Evolutionary conservation across 108 stramenopile genomes (phyloP).

Genomic region (Discostella stelligeroides): DNA sequence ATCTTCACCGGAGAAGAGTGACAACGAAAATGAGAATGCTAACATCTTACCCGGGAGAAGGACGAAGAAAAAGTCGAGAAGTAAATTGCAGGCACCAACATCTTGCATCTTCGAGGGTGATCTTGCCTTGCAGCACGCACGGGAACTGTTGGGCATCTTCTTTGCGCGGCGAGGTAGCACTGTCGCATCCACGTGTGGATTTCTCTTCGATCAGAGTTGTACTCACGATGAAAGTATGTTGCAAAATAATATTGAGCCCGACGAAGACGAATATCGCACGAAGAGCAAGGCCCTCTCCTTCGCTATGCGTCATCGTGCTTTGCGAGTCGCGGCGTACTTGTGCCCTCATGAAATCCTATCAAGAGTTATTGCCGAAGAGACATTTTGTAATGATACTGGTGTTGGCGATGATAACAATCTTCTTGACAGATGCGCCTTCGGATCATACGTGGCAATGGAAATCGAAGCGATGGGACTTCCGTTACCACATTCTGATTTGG

Average conservation of each 20-base stretch:
- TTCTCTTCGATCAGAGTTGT: conserved; percentile 41
- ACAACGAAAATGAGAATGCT: conserved; percentile 52
- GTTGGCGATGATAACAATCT: conserved; percentile 20
- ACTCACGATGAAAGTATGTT: conserved; percentile 21
- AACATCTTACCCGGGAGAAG: conserved; percentile 25
- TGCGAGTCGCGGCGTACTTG: conserved; percentile 77
- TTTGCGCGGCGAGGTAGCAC: conserved; percentile 63
- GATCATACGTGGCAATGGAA: conserved; percentile 82
- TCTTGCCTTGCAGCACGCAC: conserved; percentile 53
- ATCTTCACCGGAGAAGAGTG: conserved; percentile 4
- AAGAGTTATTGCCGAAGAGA: conserved; percentile 61
- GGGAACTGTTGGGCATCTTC: conserved; percentile 75
- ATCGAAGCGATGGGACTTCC: conserved; percentile 88
- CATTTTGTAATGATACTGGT: conserved; percentile 30
- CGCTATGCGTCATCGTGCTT: conserved; percentile 85
- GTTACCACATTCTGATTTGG: conserved; percentile 80
- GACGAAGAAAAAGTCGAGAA: conserved; percentile 15
- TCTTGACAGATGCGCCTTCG: conserved; percentile 66
- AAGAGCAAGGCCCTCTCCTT: conserved; percentile 64
- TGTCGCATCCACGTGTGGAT: conserved; percentile 33
- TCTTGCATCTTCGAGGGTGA: conserved; percentile 43
- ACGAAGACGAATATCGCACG: conserved; percentile 10
- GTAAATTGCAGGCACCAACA: conserved; percentile 10
- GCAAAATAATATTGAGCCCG: conserved; percentile 1
- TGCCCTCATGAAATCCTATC: conserved; percentile 79